Conservation (phyloP, 805 yeast species). For the Zygotorulaspora chibaensis region DNA sequence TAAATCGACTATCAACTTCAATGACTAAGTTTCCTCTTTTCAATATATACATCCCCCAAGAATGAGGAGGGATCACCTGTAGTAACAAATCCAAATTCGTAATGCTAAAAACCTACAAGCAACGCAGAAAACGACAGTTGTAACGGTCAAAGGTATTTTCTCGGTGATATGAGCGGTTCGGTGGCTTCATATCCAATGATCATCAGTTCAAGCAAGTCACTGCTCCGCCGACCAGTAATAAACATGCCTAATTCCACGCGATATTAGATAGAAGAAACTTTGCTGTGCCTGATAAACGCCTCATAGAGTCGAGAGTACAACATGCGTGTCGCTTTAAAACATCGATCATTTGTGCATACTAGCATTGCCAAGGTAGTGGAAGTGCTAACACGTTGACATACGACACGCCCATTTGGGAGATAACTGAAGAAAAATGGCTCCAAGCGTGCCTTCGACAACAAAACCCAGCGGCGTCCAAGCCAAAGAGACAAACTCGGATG, state of each 20-base stretch:
- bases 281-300: constrained; percentile 46
- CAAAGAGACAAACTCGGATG: constrained; percentile 49
- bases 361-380: constrained; percentile 34
- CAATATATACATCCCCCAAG: too few relatives aligned
- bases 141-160: background rate
- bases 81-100: too few relatives aligned
- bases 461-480: constrained; percentile 64
- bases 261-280: constrained; percentile 55
- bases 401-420: constrained; percentile 60
- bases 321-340: background rate
- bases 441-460: constrained; percentile 33
- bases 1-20: too few relatives aligned
- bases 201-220: constrained; percentile 38
- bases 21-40: too few relatives aligned
- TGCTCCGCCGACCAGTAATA: constrained; percentile 45
- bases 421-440: constrained; percentile 48
- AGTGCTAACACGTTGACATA: constrained; percentile 32
- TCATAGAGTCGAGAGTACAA: constrained; percentile 36
- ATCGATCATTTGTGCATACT: background rate
- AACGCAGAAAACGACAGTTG: constrained; percentile 44
- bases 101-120: constrained; percentile 62
- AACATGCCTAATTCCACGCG: constrained; percentile 60
- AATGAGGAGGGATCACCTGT: too few relatives aligned
- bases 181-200: constrained; percentile 40
- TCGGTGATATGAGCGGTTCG: constrained; percentile 49